Evolutionary conservation across 2,329 filamentous ascomycete species (phyloP).

Genomic region (Paraconiothyrium sp.): DNA sequence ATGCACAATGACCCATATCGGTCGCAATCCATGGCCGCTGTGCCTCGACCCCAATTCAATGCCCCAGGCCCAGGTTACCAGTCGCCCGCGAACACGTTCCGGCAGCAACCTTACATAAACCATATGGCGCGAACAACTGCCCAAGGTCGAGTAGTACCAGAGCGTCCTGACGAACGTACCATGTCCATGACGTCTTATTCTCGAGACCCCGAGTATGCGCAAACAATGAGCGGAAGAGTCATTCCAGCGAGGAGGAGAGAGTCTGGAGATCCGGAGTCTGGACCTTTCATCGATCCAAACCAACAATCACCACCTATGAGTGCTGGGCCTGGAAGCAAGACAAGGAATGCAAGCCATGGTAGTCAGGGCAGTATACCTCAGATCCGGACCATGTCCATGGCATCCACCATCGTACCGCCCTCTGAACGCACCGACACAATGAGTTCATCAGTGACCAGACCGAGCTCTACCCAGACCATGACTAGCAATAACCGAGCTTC

Average conservation of each 20-base stretch:
- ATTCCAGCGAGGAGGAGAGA: conserved; percentile 80
- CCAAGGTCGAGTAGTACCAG: conserved; percentile 89
- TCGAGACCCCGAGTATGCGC: conserved; percentile 77
- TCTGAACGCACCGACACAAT: conserved; percentile 70
- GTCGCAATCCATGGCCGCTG: conserved; percentile 89
- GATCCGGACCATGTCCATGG: conserved; percentile 89
- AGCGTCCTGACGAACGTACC: conserved; percentile 88
- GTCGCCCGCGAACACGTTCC: conserved; percentile 77
- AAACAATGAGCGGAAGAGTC: conserved; percentile 91
- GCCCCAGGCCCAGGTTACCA: conserved; percentile 53
- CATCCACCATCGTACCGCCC: conserved; percentile 77
- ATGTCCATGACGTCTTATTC: conserved; percentile 95
- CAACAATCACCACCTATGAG: conserved; percentile 32
- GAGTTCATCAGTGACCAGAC: conserved; percentile 58
- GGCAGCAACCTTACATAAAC: conserved; percentile 77
- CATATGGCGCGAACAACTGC: conserved; percentile 82
- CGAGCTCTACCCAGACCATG: conserved; percentile 48
- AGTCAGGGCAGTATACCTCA: conserved; percentile 47
- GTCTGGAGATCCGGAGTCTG: conserved; percentile 52
- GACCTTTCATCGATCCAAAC: conserved; percentile 28
- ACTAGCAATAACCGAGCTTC: conserved; percentile 49
- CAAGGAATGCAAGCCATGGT: conserved; percentile 48
- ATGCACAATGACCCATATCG: conserved; percentile 86
- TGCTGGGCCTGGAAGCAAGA: conserved; percentile 44
- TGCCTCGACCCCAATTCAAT: conserved; percentile 77